These are phyloP conservation scores for Backusella westeae DNA, from an alignment of 192 early-diverging fungal species.

Conservation along the genomic window DNA sequence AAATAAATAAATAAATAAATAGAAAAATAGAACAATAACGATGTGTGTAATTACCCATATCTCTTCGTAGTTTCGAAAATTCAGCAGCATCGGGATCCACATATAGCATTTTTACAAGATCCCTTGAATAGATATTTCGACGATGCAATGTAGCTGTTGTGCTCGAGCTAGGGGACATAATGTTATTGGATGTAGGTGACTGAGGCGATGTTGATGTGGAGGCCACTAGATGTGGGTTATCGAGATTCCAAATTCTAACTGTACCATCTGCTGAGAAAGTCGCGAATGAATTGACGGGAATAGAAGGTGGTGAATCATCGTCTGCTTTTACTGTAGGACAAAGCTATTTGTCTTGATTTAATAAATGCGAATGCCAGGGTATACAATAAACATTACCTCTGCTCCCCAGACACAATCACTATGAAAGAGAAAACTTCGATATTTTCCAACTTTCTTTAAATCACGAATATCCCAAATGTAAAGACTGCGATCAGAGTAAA, in stretches of 20 bases:
- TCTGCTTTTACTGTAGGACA: neutral
- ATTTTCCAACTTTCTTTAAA: slow-evolving; percentile 49
- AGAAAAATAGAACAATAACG: neutral
- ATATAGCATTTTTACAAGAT: slow-evolving; percentile 59
- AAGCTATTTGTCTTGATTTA: neutral
- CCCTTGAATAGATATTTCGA: slow-evolving; percentile 59
- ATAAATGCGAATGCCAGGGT: neutral
- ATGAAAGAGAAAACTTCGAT: slow-evolving; percentile 64
- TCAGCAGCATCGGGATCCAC: slow-evolving; percentile 48
- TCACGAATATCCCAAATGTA: slow-evolving; percentile 72
- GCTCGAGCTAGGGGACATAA: slow-evolving; percentile 9
- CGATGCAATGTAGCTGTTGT: slow-evolving; percentile 17
- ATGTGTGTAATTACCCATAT: slow-evolving; percentile 9
- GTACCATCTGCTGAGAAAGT: slow-evolving; percentile 79
- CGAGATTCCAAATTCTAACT: slow-evolving; percentile 77
- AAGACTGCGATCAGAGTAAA: slow-evolving; percentile 74
- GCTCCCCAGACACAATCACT: slow-evolving; percentile 82
- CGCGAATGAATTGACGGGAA: slow-evolving; percentile 56
- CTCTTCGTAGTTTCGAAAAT: slow-evolving; percentile 25
- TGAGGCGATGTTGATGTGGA: slow-evolving; percentile 18
- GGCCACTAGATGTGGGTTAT: slow-evolving; percentile 18
- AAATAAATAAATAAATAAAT: neutral
- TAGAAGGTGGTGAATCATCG: neutral
- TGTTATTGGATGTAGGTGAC: neutral
- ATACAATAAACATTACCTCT: slow-evolving; percentile 52